These are phyloP conservation scores for Ceratocystis lukuohia DNA, from an alignment of 2,329 filamentous ascomycete species.

Conservation along the genomic window DNA sequence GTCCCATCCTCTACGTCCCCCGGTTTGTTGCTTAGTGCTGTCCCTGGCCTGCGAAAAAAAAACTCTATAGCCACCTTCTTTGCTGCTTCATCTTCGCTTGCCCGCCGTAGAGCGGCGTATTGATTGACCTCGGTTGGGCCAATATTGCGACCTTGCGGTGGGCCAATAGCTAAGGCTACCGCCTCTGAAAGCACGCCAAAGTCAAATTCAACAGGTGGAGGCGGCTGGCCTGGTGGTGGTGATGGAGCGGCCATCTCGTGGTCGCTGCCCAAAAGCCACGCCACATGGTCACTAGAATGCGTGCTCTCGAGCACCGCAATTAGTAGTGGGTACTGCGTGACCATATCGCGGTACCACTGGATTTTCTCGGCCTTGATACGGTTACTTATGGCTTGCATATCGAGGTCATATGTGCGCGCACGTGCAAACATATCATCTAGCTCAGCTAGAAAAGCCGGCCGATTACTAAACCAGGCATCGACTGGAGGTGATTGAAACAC, in stretches of 20 bases:
- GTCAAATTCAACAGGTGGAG: conserved; percentile 15
- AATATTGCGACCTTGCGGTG: conserved; percentile 20
- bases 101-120: conserved; percentile 9
- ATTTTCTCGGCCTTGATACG: conserved; percentile 39
- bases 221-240: conserved; percentile 3
- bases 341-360: conserved; percentile 38
- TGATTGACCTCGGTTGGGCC: conserved; percentile 16
- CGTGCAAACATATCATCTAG: conserved; percentile 38
- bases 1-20: too few relatives aligned
- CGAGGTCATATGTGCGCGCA: conserved; percentile 32
- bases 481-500: conserved; percentile 23
- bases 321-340: conserved; percentile 30
- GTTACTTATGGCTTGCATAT: conserved; percentile 35
- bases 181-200: conserved; percentile 18
- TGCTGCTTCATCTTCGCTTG: conserved; percentile 11
- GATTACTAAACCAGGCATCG: conserved; percentile 36
- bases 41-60: conserved; percentile 16
- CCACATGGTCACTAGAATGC: conserved; percentile 27
- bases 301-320: conserved; percentile 25
- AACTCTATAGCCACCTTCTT: conserved; percentile 18
- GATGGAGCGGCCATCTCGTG: not conserved
- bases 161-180: conserved; percentile 25
- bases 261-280: conserved; percentile 20
- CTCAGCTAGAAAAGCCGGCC: conserved; percentile 36
- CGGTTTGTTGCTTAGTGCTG: not conserved